Evolutionary conservation across 2,329 filamentous ascomycete genomes (phyloP).

Genomic region (Diaporthe sp.): DNA sequence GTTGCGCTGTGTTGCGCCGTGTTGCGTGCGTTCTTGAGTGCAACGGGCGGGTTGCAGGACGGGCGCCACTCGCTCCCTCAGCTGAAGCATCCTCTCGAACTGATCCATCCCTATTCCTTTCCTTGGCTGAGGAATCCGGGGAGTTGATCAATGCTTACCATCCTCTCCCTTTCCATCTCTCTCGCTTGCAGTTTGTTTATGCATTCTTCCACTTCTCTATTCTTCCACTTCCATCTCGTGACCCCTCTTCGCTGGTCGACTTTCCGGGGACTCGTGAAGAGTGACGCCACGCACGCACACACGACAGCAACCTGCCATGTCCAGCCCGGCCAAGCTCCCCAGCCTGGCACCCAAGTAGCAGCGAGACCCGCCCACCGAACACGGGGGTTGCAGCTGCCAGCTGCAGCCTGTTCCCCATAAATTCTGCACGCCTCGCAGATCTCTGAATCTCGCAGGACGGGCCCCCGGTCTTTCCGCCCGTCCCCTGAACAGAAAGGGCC

Average conservation of each 20-base stretch:
- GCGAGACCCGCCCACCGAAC: conserved; percentile 16
- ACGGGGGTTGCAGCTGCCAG: conserved; percentile 19
- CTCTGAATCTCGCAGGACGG: conserved; percentile 34
- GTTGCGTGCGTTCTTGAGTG: background rate
- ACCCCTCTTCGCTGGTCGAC: background rate
- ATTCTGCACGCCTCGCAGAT: conserved; percentile 34
- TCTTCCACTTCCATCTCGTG: conserved; percentile 6
- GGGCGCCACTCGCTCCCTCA: conserved; percentile 21
- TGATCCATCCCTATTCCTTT: conserved; percentile 30
- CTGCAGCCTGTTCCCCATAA: conserved; percentile 37
- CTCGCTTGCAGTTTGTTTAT: background rate
- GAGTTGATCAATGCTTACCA: conserved; percentile 29
- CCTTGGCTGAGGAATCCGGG: conserved; percentile 31
- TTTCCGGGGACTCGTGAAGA: background rate
- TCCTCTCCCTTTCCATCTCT: background rate
- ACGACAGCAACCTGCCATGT: conserved; percentile 5
- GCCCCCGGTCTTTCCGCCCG: conserved; percentile 28
- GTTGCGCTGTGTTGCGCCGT: background rate
- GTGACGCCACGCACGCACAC: background rate
- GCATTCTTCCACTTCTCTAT: background rate
- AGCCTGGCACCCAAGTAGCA: conserved; percentile 26
- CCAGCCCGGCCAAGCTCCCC: conserved; percentile 14
- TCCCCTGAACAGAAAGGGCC: conserved; percentile 29
- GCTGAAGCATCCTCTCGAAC: conserved; percentile 25
- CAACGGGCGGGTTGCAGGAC: conserved; percentile 11